Evolutionary conservation across 495 filamentous ascomycete genomes (phyloP).

Genomic region (Monascus purpureus): DNA sequence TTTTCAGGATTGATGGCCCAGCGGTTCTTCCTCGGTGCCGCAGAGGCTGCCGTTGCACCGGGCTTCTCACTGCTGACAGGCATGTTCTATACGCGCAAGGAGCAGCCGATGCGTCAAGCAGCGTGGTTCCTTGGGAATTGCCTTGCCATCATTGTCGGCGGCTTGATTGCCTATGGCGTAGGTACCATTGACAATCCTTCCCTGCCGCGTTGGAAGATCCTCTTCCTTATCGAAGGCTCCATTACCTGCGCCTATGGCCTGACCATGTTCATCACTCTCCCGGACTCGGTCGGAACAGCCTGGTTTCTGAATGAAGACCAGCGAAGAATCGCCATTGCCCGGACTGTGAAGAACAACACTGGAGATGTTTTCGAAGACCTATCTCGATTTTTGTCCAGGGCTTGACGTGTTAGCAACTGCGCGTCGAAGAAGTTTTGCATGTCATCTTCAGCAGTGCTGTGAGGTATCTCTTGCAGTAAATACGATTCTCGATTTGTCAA

Average conservation of each 20-base stretch:
- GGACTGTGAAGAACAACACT: too few relatives aligned
- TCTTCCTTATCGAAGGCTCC: conserved; percentile 28
- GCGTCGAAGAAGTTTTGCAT: too few relatives aligned
- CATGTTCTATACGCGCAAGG: conserved; percentile 8
- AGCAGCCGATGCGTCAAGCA: conserved; percentile 11
- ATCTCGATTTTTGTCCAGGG: too few relatives aligned
- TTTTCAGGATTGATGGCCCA: conserved; percentile 35
- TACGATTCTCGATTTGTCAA: too few relatives aligned
- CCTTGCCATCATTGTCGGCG: conserved; percentile 35
- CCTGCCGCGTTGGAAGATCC: conserved; percentile 26
- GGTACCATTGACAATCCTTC: conserved; percentile 30
- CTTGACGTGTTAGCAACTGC: too few relatives aligned
- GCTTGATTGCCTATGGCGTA: conserved; percentile 42
- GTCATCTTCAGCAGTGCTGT: too few relatives aligned
- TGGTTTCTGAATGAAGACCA: conserved; percentile 32
- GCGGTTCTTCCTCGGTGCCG: conserved; percentile 19
- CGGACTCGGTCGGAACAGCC: conserved; percentile 34
- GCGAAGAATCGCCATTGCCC: too few relatives aligned
- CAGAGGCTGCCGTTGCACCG: conserved; percentile 7
- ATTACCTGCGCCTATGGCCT: conserved; percentile 24
- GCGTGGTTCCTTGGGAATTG: conserved; percentile 29
- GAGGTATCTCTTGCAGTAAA: too few relatives aligned
- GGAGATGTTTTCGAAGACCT: too few relatives aligned
- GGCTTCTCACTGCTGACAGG: conserved; percentile 5
- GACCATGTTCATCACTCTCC: conserved; percentile 29